A percentile compares a stretch with the other conserved stretches of the same genome.
These are phyloP conservation scores for Talaromyces sp. DNA, from an alignment of 2,329 filamentous ascomycete species.

Conservation along the genomic window DNA sequence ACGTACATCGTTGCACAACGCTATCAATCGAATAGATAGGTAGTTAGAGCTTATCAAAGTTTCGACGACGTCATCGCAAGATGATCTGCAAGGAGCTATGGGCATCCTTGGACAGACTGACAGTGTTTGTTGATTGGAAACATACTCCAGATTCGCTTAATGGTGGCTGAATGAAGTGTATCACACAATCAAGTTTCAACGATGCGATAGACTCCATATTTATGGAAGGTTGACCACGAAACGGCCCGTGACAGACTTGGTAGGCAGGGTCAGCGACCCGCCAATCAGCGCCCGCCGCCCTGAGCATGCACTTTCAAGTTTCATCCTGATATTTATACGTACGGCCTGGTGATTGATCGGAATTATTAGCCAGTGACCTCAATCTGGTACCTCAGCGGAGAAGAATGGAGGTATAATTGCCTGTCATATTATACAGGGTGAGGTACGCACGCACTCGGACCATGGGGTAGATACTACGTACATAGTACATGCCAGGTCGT, in stretches of 20 bases:
- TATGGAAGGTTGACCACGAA: neutral
- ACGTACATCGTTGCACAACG: neutral
- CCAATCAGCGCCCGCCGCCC: neutral
- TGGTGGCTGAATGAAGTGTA: neutral
- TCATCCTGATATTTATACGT: no score
- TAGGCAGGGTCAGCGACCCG: slow-evolving; percentile 6
- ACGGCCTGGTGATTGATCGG: neutral
- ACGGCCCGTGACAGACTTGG: neutral
- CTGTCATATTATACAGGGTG: neutral
- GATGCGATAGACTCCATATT: neutral
- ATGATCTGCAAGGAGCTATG: neutral
- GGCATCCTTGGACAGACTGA: neutral
- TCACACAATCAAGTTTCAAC: slow-evolving; percentile 3
- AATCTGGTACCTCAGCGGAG: neutral
- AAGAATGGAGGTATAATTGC: neutral
- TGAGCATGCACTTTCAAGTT: neutral
- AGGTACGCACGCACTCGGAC: neutral
- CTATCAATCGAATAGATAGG: neutral
- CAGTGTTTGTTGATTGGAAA: neutral
- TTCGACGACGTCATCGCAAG: neutral
- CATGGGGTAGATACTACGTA: neutral
- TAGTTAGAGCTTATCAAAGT: neutral
- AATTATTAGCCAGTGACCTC: neutral
- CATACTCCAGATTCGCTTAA: neutral
- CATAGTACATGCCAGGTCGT: no score